Evolutionary conservation across 2,329 filamentous ascomycete species (phyloP).

Genomic region (Daldinia eschscholtzii): DNA sequence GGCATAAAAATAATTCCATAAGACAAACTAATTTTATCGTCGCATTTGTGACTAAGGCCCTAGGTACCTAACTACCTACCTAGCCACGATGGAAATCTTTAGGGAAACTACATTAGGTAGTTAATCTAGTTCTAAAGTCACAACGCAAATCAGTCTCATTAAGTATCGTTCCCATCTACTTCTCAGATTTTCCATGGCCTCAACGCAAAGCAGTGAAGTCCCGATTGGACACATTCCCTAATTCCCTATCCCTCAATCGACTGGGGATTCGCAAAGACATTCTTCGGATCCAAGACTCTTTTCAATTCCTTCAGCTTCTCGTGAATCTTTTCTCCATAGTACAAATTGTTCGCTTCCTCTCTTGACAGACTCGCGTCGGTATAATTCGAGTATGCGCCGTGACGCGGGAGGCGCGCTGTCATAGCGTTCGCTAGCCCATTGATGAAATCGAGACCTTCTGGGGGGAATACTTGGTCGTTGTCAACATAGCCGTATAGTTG

Average conservation of each 20-base stretch:
- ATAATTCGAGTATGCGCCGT: slow-evolving; percentile 49
- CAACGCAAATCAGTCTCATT: not conserved
- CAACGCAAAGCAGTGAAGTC: not conserved
- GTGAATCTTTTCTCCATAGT: slow-evolving; percentile 42
- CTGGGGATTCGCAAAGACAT: slow-evolving; percentile 50
- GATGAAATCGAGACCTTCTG: slow-evolving; percentile 44
- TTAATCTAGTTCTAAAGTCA: not conserved
- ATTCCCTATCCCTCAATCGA: slow-evolving; percentile 35
- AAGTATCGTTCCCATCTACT: not conserved
- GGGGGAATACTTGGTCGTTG: slow-evolving; percentile 36
- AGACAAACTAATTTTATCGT: not conserved
- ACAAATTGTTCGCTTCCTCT: slow-evolving; percentile 44
- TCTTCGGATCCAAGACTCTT: slow-evolving; percentile 43
- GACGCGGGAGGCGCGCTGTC: slow-evolving; percentile 30
- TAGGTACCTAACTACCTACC: not conserved
- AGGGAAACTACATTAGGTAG: not conserved
- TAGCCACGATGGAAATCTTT: not conserved
- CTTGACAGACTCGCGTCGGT: slow-evolving; percentile 45
- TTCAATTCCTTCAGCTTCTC: slow-evolving; percentile 45
- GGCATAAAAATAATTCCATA: not conserved
- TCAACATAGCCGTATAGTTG: slow-evolving; percentile 50
- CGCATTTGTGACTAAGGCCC: not conserved
- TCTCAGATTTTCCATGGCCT: not conserved
- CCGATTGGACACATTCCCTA: not conserved
- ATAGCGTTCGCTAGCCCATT: slow-evolving; percentile 44